These are phyloP conservation scores for Didymella sp. DNA, from an alignment of 2,329 filamentous ascomycete genomes.

Conservation along the genomic window DNA sequence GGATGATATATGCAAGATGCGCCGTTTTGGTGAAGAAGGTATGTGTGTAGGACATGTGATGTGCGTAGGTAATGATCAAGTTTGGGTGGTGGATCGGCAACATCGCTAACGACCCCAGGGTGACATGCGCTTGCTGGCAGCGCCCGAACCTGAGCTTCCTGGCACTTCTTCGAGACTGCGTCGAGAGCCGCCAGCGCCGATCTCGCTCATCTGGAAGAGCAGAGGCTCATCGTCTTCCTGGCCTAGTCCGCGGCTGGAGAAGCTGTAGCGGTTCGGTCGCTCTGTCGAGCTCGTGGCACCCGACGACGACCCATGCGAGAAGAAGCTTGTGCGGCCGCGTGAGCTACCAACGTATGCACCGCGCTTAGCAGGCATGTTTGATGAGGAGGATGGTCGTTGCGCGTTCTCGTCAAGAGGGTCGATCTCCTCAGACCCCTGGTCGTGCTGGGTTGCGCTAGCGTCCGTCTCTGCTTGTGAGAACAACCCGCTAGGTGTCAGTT, in stretches of 20 bases:
- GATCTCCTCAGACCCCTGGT: constrained; percentile 22
- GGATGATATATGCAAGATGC: neutral
- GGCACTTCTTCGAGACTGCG: constrained; percentile 49
- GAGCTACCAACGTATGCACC: constrained; percentile 31
- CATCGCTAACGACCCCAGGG: constrained; percentile 28
- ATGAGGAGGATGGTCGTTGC: constrained; percentile 37
- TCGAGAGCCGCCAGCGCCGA: constrained; percentile 56
- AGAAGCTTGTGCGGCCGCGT: constrained; percentile 41
- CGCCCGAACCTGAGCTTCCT: constrained; percentile 38
- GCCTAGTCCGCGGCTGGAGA: constrained; percentile 52
- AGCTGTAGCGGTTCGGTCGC: constrained; percentile 53
- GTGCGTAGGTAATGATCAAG: neutral
- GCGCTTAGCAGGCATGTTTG: constrained; percentile 40
- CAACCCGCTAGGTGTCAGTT: constrained; percentile 68
- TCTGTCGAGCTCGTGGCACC: constrained; percentile 47
- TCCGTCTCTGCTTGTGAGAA: constrained; percentile 55
- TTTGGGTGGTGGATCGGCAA: neutral
- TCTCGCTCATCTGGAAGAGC: constrained; percentile 76
- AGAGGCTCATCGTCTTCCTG: constrained; percentile 71
- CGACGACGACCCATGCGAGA: constrained; percentile 43
- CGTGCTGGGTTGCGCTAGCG: constrained; percentile 38
- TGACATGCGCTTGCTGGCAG: constrained; percentile 37
- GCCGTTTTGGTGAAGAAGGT: neutral
- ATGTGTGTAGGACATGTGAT: neutral
- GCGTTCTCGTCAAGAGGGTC: constrained; percentile 38